Evolutionary conservation across 345 rosid genomes (phyloP).

Genomic region (Lagerstroemia speciosa): DNA sequence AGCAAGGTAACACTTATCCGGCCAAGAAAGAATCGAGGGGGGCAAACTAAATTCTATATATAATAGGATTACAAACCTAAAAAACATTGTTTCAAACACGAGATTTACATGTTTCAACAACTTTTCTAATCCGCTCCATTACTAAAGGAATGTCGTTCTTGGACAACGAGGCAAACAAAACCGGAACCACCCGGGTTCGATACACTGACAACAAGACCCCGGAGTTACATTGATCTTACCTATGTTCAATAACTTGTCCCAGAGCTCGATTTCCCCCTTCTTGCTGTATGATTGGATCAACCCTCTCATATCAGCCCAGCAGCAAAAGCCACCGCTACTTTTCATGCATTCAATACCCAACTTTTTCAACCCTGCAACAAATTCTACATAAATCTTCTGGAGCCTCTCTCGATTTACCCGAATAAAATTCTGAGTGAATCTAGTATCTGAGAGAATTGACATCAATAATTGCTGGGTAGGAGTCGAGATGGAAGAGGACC

Average conservation of each 20-base stretch:
- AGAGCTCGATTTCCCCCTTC: slow-evolving; percentile 88
- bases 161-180: slow-evolving; percentile 56
- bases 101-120: slow-evolving; percentile 56
- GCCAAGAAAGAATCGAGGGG: not conserved
- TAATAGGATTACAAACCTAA: slow-evolving; percentile 7
- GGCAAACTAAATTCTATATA: not conserved
- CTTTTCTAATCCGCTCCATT: slow-evolving; percentile 47
- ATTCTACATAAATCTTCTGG: slow-evolving; percentile 20
- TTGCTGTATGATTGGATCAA: slow-evolving; percentile 60
- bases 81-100: slow-evolving; percentile 34
- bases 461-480: slow-evolving; percentile 57
- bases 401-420: slow-evolving; percentile 45
- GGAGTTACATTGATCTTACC: slow-evolving; percentile 70
- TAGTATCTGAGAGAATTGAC: slow-evolving; percentile 49
- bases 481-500: slow-evolving; percentile 65
- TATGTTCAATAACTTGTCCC: slow-evolving; percentile 69
- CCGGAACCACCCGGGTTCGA: slow-evolving; percentile 90
- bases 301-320: slow-evolving; percentile 90
- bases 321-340: slow-evolving; percentile 62
- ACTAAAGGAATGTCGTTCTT: slow-evolving; percentile 58
- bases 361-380: slow-evolving; percentile 50
- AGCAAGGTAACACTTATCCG: not conserved
- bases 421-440: slow-evolving; percentile 36
- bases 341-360: slow-evolving; percentile 53
- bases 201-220: slow-evolving; percentile 87